Evolutionary conservation across 1,284 basidiomycete genomes (phyloP), one percentile per base, ranked within the genome.

Genomic region (Vanrija pseudolonga): DNA sequence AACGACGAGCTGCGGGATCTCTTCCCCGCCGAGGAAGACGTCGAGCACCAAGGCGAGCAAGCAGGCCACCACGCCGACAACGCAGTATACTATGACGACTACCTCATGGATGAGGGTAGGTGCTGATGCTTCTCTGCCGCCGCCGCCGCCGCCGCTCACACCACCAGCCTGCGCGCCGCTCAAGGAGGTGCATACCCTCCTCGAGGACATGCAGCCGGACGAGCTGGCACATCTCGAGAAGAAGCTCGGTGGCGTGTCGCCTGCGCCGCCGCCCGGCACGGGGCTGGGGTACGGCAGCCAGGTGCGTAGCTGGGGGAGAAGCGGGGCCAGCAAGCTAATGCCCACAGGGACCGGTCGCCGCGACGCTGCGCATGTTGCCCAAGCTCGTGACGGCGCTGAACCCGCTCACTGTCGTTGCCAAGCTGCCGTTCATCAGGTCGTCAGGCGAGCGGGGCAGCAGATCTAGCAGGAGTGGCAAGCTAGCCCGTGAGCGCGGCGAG

Each of bases 401-500:
- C 39, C 56, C 55, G 17, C 37, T 57, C 40, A 50, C 51, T 39
- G 17, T 49, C 14, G 23, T 56, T 18, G 4, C 12, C 38, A 42
- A 47, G 26, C n/a, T 59, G 12, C 55, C 38, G 37, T 18, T 28
- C 38, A 28, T 38, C 55, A 40, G 5, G 51, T 50, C n/a, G 41
- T 49, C 28, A 28, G 51, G 45, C 56, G 61, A 19, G 62, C 63
- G 23, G 47, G 59, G 36, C 37, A 53, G 24, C 23, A 53, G 19
- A 26, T 57, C 50, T 37, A 57, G 36, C 41, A 51, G 42, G 24
- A 51, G 20, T 36, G 55, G 36, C 11, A 49, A n/a, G 40, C 47
- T 14, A 22, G 57, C 64, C 37, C 55, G 60, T 20, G 65, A 66
- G n/a, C 62, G 65, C 44, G 84, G 86, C 3, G 84, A 88, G 63